These are phyloP conservation scores for Metarhizium robertsii DNA, from an alignment of 2,329 filamentous ascomycete species.

Conservation along the genomic window DNA sequence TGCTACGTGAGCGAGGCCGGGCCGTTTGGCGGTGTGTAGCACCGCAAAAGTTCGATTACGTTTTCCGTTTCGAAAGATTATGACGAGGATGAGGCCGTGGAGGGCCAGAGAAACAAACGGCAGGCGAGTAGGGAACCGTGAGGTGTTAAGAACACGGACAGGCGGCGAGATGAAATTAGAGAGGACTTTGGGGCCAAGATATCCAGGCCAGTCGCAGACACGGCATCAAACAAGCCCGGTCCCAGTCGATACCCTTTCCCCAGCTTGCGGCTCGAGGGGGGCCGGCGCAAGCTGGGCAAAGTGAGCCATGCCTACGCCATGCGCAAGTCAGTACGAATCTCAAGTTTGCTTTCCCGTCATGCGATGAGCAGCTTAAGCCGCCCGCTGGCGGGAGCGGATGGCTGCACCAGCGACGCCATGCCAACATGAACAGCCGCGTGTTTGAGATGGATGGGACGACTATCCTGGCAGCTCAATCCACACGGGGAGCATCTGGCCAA, in stretches of 20 bases:
- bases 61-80: neutral
- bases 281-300: neutral
- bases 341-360: neutral
- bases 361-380: neutral
- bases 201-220: neutral
- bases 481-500: constrained; percentile 31
- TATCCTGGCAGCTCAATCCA: constrained; percentile 9
- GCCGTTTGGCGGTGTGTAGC: neutral
- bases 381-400: neutral
- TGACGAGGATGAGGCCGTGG: neutral
- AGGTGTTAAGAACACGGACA: neutral
- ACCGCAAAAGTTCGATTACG: constrained; percentile 1
- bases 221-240: neutral
- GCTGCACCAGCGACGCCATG: neutral
- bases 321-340: neutral
- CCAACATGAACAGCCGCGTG: constrained; percentile 16
- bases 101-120: neutral
- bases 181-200: neutral
- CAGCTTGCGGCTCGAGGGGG: neutral
- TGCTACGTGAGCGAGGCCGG: neutral
- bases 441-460: constrained; percentile 45
- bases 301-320: neutral
- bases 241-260: neutral
- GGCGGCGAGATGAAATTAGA: neutral
- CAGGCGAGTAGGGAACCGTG: neutral